A percentile compares a stretch with the other conserved stretches of the same genome.
Conservation (phyloP, 768 basidiomycete species). For the Mycena vitilis region DNA sequence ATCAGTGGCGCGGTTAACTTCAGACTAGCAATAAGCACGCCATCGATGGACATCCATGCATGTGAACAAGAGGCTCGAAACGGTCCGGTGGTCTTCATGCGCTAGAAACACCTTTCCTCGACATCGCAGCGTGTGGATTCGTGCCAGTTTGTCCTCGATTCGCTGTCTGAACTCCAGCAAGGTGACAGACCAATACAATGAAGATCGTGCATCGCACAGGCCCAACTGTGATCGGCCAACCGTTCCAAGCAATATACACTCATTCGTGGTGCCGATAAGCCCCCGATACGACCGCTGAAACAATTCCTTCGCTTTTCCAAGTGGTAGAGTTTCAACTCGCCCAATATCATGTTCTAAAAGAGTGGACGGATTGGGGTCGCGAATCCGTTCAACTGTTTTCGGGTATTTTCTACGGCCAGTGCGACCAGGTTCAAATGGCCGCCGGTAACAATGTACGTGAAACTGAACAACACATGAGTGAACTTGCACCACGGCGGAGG, state of each 20-base stretch:
- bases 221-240: slow-evolving; percentile 3
- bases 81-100: neutral
- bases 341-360: slow-evolving; percentile 6
- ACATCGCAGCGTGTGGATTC: slow-evolving; percentile 11
- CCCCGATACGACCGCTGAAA: neutral
- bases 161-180: neutral
- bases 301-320: neutral
- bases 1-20: too few species aligned
- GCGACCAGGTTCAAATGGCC: neutral
- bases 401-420: neutral
- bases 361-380: neutral
- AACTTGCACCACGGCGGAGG: too few species aligned
- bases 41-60: slow-evolving; percentile 21
- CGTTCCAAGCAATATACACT: slow-evolving; percentile 2
- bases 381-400: neutral
- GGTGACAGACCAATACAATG: neutral
- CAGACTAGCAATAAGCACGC: too few species aligned
- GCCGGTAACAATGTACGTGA: slow-evolving; percentile 5
- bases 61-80: slow-evolving; percentile 1
- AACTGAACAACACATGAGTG: too few species aligned
- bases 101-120: slow-evolving; percentile 5
- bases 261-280: neutral
- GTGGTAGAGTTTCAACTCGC: neutral
- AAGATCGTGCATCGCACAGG: neutral
- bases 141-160: slow-evolving; percentile 5